These are phyloP conservation scores for Ammopiptanthus mongolicus DNA, from an alignment of 306 rosid species.

Conservation along the genomic window DNA sequence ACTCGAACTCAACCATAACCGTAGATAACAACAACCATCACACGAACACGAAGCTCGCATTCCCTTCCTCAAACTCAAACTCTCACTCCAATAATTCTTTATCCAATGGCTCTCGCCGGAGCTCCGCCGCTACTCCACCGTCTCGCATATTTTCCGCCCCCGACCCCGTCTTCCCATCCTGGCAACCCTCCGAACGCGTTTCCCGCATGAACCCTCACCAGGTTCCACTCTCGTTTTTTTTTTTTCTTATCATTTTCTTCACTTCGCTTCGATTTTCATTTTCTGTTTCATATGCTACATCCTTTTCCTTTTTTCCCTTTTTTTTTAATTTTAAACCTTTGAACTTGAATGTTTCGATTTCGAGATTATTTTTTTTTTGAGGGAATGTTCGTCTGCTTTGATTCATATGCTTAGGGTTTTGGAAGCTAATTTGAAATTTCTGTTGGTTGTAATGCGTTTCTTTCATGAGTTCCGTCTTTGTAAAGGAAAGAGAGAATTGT, in stretches of 20 bases:
- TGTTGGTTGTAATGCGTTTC: neutral
- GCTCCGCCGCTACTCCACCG: constrained; percentile 30
- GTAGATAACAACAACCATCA: neutral
- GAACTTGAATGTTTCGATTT: constrained; percentile 5
- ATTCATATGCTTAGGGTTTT: constrained; percentile 27
- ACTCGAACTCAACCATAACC: constrained; percentile 40
- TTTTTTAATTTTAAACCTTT: neutral
- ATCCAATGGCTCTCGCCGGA: constrained; percentile 49
- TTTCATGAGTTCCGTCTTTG: no score
- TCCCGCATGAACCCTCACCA: constrained; percentile 64
- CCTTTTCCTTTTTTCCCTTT: neutral
- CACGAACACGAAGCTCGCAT: constrained; percentile 44
- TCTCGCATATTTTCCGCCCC: constrained; percentile 33
- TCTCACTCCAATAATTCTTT: neutral
- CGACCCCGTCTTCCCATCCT: constrained; percentile 46
- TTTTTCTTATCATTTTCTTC: neutral
- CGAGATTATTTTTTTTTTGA: neutral
- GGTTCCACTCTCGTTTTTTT: constrained; percentile 34
- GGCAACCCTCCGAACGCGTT: constrained; percentile 86
- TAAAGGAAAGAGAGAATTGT: no score
- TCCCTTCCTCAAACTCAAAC: constrained; percentile 34
- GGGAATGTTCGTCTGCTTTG: neutral
- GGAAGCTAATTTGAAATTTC: neutral
- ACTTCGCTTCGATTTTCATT: neutral
- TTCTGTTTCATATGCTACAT: neutral